Evolutionary conservation across 768 basidiomycete species (phyloP).

Genomic region (Suillus clintonianus): DNA sequence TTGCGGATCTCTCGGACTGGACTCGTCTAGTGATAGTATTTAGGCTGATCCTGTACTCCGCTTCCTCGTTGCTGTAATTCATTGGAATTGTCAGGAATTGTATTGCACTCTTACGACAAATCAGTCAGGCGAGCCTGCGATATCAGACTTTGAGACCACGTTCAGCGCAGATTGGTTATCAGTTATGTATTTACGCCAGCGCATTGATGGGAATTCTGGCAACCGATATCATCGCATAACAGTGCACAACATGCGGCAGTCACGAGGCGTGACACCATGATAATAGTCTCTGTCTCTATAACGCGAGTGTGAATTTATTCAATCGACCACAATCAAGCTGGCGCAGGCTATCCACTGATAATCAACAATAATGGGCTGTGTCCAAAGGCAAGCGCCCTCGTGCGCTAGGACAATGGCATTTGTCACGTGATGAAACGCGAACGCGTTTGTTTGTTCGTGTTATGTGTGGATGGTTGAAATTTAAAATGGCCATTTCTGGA

Average conservation of each 20-base stretch:
- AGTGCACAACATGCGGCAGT: not conserved
- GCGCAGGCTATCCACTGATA: not conserved
- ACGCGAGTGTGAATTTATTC: not conserved
- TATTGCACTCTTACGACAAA: not conserved
- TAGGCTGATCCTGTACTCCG: not conserved
- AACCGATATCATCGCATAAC: slow-evolving; percentile 3
- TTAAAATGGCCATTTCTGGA: slow-evolving; percentile 32
- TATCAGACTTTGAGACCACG: not conserved
- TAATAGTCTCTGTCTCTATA: not conserved
- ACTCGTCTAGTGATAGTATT: not conserved
- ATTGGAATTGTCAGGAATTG: not conserved
- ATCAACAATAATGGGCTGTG: not conserved
- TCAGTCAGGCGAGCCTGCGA: not conserved
- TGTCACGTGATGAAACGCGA: slow-evolving; percentile 39
- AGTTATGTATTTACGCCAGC: slow-evolving; percentile 2
- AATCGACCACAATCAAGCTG: not conserved
- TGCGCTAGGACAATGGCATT: not conserved
- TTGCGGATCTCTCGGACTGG: slow-evolving; percentile 2
- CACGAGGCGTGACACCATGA: not conserved
- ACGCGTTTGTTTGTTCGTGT: slow-evolving; percentile 39
- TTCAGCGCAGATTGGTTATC: not conserved
- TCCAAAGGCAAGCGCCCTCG: not conserved
- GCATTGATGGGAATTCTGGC: not conserved
- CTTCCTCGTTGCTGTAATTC: not conserved
- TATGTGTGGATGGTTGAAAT: slow-evolving; percentile 36